A percentile compares a stretch with the other conserved stretches of the same genome.
Evolutionary conservation across 176 grass and related monocot genomes (phyloP).

Genomic region (Eremochloa ophiuroides): DNA sequence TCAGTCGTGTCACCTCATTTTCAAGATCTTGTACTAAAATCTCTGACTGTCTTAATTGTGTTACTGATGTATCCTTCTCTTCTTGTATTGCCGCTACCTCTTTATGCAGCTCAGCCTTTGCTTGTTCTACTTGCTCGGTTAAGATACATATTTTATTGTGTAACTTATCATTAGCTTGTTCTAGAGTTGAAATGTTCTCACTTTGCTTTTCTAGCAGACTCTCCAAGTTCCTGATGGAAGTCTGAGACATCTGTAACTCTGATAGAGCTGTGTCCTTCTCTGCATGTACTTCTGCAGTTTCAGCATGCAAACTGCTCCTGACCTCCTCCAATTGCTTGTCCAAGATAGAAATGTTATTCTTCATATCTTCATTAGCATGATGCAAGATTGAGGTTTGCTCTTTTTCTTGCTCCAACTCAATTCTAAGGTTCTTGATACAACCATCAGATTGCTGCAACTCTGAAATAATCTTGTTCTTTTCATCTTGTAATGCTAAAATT

Average conservation of each 20-base stretch:
- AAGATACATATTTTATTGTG: slow-evolving; percentile 20
- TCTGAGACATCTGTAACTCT: slow-evolving; percentile 26
- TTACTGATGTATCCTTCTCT: slow-evolving; percentile 20
- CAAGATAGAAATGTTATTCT: slow-evolving; percentile 23
- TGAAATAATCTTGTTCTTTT: slow-evolving; percentile 39
- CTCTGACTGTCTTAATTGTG: slow-evolving; percentile 30
- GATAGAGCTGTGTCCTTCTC: slow-evolving; percentile 19
- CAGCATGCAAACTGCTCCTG: slow-evolving; percentile 19
- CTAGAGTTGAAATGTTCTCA: slow-evolving; percentile 28
- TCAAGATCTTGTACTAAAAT: slow-evolving; percentile 29
- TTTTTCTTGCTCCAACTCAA: slow-evolving; percentile 39
- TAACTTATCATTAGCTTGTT: slow-evolving; percentile 27
- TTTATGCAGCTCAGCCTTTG: slow-evolving; percentile 31
- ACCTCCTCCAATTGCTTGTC: slow-evolving; percentile 31
- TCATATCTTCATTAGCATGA: slow-evolving; percentile 38
- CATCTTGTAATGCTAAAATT: slow-evolving; percentile 25
- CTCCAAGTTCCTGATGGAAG: slow-evolving; percentile 25
- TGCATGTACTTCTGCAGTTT: slow-evolving; percentile 19
- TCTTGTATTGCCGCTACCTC: slow-evolving; percentile 17
- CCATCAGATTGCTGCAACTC: slow-evolving; percentile 30
- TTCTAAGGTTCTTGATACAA: slow-evolving; percentile 44
- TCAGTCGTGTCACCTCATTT: slow-evolving; percentile 33
- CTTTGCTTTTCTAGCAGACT: slow-evolving; percentile 36
- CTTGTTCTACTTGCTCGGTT: slow-evolving; percentile 19
- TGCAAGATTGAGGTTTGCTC: slow-evolving; percentile 22